Evolutionary conservation across 2,329 filamentous ascomycete species (phyloP).

Genomic region (Aspergillus udagawae): DNA sequence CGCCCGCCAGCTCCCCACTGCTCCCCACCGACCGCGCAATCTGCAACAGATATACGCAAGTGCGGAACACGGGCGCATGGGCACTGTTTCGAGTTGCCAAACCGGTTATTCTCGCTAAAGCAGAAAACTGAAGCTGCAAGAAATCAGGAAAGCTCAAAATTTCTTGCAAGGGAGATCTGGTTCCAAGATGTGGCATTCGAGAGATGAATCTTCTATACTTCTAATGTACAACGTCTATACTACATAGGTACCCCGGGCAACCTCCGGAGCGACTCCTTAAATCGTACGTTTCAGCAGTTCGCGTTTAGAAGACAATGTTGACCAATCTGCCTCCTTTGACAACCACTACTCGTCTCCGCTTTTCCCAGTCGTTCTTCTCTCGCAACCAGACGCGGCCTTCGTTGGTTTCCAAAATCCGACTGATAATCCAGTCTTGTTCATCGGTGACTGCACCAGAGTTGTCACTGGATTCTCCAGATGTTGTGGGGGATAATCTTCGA

Average conservation of each 20-base stretch:
- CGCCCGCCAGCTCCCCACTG: constrained; percentile 3
- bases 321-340: constrained; percentile 65
- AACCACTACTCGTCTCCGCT: constrained; percentile 62
- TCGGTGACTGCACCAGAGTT: constrained; percentile 19
- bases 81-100: background rate
- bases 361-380: constrained; percentile 46
- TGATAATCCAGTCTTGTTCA: constrained; percentile 59
- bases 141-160: too few species aligned
- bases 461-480: constrained; percentile 7
- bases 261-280: too few species aligned
- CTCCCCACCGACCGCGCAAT: background rate
- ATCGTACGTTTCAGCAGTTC: background rate
- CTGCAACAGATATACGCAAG: background rate
- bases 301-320: constrained; percentile 62
- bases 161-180: background rate
- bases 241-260: background rate
- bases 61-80: background rate
- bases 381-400: constrained; percentile 57
- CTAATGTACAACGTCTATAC: constrained; percentile 4
- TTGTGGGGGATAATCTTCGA: constrained; percentile 43
- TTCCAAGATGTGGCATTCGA: background rate
- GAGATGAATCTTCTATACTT: background rate
- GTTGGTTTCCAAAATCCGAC: constrained; percentile 57
- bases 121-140: background rate
- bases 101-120: background rate